Conservation (phyloP, 116 monocot species). For the Zostera marina region DNA sequence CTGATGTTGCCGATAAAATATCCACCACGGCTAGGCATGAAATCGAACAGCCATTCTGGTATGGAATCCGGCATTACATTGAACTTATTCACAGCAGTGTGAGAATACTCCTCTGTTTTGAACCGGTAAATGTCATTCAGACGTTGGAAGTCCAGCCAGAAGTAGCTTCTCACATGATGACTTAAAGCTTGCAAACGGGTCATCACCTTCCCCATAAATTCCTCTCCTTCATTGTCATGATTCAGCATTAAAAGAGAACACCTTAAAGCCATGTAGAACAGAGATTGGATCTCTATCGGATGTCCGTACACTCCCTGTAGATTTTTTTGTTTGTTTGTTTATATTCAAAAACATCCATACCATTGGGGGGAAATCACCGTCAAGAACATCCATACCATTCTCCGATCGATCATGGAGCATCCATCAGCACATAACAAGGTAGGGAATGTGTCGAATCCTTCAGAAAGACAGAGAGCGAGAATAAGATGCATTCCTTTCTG, state of each 20-base stretch:
- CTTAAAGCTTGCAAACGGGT: constrained; percentile 28
- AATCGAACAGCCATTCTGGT: constrained; percentile 68
- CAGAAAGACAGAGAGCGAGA: constrained; percentile 10
- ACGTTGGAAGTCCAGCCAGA: constrained; percentile 43
- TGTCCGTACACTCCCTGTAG: constrained; percentile 54
- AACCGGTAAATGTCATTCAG: constrained; percentile 62
- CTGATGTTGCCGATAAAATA: constrained; percentile 76
- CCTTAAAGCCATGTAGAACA: constrained; percentile 67
- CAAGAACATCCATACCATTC: no score
- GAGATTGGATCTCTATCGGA: constrained; percentile 79
- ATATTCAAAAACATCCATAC: no score
- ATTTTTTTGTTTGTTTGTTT: no score
- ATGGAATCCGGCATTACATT: constrained; percentile 73
- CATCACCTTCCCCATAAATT: constrained; percentile 21
- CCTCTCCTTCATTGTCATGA: constrained; percentile 53
- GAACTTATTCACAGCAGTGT: constrained; percentile 68
- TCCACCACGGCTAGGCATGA: constrained; percentile 54
- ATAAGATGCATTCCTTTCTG: constrained; percentile 21
- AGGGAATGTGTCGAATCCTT: constrained; percentile 23
- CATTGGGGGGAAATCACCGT: no score
- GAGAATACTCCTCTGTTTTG: constrained; percentile 66
- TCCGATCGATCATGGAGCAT: constrained; percentile 23
- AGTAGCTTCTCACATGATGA: constrained; percentile 41
- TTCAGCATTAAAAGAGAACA: constrained; percentile 40
- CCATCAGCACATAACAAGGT: constrained; percentile 31